These are phyloP conservation scores for Mycena chlorophos DNA, from an alignment of 768 basidiomycete species.

Conservation along the genomic window DNA sequence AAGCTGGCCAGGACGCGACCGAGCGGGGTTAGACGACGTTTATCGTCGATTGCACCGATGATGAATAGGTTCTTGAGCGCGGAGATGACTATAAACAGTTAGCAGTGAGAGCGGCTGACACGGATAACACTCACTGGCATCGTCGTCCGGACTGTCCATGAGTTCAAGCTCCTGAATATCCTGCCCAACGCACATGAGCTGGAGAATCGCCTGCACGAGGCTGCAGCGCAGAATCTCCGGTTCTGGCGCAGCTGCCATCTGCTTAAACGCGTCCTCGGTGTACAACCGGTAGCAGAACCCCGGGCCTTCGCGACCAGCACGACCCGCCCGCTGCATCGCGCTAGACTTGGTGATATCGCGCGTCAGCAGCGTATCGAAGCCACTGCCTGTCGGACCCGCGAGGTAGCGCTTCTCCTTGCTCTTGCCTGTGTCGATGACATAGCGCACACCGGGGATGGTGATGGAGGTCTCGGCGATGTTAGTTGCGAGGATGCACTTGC, in stretches of 20 bases:
- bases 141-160: conserved; percentile 82
- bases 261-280: conserved; percentile 75
- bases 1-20: conserved; percentile 88
- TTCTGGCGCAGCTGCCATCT: conserved; percentile 64
- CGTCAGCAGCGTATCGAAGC: conserved; percentile 84
- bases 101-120: not conserved
- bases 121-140: conserved; percentile 60
- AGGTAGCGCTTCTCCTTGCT: conserved; percentile 93
- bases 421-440: conserved; percentile 94
- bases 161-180: conserved; percentile 80
- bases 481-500: conserved; percentile 94
- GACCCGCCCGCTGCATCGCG: conserved; percentile 91
- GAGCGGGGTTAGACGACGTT: conserved; percentile 62
- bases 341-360: conserved; percentile 86
- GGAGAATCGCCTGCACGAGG: conserved; percentile 78
- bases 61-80: conserved; percentile 75
- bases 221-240: conserved; percentile 92
- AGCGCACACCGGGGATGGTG: conserved; percentile 93
- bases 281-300: conserved; percentile 93
- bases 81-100: conserved; percentile 46
- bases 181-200: conserved; percentile 82
- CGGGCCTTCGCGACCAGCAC: conserved; percentile 89
- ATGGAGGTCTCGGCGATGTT: conserved; percentile 99
- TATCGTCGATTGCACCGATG: conserved; percentile 73
- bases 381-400: conserved; percentile 67